A percentile compares a stretch with the other conserved stretches of the same genome.
These are phyloP conservation scores for Xylariaceae sp. DNA, from an alignment of 2,329 filamentous ascomycete species.

Conservation along the genomic window DNA sequence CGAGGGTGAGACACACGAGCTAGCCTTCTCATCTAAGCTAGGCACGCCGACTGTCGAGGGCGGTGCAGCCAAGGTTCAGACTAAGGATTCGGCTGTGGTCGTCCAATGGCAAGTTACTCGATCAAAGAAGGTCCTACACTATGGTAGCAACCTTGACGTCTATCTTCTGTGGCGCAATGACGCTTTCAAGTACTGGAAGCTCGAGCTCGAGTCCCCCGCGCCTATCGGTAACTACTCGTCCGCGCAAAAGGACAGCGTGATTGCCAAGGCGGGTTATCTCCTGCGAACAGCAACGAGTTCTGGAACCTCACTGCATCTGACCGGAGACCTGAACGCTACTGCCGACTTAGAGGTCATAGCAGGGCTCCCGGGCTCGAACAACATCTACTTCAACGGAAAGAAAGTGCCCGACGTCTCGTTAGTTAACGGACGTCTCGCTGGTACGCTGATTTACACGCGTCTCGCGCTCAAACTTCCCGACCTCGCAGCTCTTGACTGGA, in stretches of 20 bases:
- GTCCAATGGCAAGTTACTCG: slow-evolving; percentile 59
- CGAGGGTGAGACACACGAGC: slow-evolving; percentile 66
- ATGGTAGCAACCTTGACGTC: slow-evolving; percentile 58
- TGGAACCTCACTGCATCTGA: slow-evolving; percentile 64
- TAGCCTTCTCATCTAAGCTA: slow-evolving; percentile 52
- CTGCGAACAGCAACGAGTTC: slow-evolving; percentile 64
- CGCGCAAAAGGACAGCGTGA: slow-evolving; percentile 49
- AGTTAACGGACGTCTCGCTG: slow-evolving; percentile 47
- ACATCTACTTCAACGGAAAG: slow-evolving; percentile 64
- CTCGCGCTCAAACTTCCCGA: slow-evolving; percentile 58
- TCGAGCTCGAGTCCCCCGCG: slow-evolving; percentile 57
- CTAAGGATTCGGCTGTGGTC: slow-evolving; percentile 17
- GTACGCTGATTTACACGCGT: slow-evolving; percentile 21
- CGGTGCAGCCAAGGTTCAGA: slow-evolving; percentile 17
- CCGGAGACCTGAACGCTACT: slow-evolving; percentile 76
- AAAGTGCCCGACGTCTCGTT: slow-evolving; percentile 40
- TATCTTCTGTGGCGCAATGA: slow-evolving; percentile 65
- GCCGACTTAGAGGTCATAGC: slow-evolving; percentile 73
- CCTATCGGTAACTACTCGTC: slow-evolving; percentile 41
- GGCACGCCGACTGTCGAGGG: slow-evolving; percentile 18
- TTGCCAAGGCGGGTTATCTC: slow-evolving; percentile 70
- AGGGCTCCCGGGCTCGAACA: slow-evolving; percentile 54
- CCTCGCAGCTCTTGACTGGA: slow-evolving; percentile 68
- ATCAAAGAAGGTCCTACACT: slow-evolving; percentile 58
- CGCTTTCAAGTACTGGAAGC: slow-evolving; percentile 74